Percentiles rank a stretch among this genome's conserved stretches.
phyloP scores from a whole-genome alignment of 164 flowering plant genomes.

The Annona cherimola region DNA sequence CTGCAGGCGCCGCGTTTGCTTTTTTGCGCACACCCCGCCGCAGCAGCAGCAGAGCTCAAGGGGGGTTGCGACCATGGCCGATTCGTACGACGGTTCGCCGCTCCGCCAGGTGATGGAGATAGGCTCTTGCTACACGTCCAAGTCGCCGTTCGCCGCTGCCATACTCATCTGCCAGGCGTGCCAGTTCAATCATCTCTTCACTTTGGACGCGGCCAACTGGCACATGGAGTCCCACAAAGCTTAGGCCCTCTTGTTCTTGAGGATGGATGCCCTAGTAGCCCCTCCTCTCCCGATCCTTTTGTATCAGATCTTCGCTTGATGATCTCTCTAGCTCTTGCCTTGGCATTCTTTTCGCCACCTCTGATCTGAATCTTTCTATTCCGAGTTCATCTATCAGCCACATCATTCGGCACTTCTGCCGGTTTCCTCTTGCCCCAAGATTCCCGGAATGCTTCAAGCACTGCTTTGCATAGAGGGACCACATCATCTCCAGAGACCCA shows the following conservation, averaged over 20 bases:
- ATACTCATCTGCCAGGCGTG: conserved; percentile 69
- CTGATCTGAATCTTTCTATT: conserved; percentile 77
- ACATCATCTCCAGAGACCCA: conserved; percentile 87
- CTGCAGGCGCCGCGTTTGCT: conserved; percentile 70
- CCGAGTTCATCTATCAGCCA: conserved; percentile 99
- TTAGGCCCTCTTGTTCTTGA: conserved; percentile 78
- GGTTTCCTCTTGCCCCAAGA: too few species aligned
- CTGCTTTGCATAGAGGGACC: conserved; percentile 66
- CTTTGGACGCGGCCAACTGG: conserved; percentile 91
- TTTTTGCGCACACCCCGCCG: conserved; percentile 84
- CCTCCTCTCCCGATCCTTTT: conserved; percentile 74
- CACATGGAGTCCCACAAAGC: conserved; percentile 80
- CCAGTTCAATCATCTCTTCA: conserved; percentile 88
- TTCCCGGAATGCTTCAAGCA: conserved; percentile 81
- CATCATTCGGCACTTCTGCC: too few species aligned
- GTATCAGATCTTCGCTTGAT: conserved; percentile 59
- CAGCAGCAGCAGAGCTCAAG: conserved; percentile 46
- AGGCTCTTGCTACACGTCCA: not conserved
- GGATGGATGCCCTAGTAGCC: conserved; percentile 83
- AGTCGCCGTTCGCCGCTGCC: conserved; percentile 41
- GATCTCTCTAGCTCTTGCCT: conserved; percentile 54
- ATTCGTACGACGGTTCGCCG: conserved; percentile 50
- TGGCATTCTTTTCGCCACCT: conserved; percentile 87
- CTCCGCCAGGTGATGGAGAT: conserved; percentile 38
- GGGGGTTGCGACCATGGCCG: not conserved